Evolutionary conservation across 1,139 yeast genomes (phyloP).

Genomic region (Wickerhamiella infanticola): DNA sequence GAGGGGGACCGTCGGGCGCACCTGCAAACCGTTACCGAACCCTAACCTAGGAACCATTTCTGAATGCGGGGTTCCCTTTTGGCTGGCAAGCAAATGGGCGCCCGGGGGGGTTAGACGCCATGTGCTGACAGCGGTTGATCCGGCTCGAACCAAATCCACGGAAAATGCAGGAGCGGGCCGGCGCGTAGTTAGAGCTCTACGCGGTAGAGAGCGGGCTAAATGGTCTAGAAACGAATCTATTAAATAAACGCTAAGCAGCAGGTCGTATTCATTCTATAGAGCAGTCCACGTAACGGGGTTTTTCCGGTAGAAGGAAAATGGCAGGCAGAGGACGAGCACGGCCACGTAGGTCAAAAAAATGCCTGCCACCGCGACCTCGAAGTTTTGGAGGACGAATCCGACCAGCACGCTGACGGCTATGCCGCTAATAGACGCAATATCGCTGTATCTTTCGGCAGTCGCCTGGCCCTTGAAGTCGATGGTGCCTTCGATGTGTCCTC

Average conservation of each 20-base stretch:
- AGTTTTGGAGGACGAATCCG: conserved; percentile 33
- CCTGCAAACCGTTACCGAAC: neutral
- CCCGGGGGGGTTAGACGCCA: neutral
- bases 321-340: conserved; percentile 34
- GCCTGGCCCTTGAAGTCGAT: conserved; percentile 51
- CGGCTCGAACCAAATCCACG: neutral
- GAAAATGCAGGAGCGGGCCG: too few relatives aligned
- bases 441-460: conserved; percentile 23
- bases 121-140: neutral
- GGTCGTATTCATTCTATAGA: neutral
- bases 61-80: neutral
- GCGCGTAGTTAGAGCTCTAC: too few relatives aligned
- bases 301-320: conserved; percentile 39
- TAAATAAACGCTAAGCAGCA: neutral
- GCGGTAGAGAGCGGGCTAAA: neutral
- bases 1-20: neutral
- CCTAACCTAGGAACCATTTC: neutral
- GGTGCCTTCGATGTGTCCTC: conserved; percentile 25
- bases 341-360: conserved; percentile 28
- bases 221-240: neutral
- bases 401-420: conserved; percentile 29
- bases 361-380: conserved; percentile 26
- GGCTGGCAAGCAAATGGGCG: too few relatives aligned
- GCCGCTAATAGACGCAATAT: conserved; percentile 21
- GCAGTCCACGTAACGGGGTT: conserved; percentile 30